These are phyloP conservation scores for Craterostigma plantagineum DNA, from an alignment of 257 asterid species.

Conservation along the genomic window DNA sequence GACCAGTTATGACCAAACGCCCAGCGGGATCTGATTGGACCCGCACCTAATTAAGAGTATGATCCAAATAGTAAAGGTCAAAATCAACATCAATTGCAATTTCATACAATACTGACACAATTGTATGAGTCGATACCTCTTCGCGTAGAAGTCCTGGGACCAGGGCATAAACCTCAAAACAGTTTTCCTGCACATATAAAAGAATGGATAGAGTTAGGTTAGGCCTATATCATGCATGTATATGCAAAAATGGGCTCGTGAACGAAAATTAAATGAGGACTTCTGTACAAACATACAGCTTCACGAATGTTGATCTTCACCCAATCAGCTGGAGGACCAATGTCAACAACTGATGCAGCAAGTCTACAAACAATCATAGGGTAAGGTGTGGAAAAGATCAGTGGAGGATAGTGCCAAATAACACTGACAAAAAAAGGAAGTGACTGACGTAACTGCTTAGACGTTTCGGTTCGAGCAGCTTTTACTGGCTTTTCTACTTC, in stretches of 20 bases:
- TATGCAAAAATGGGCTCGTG: neutral
- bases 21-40: no score
- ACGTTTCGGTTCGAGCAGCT: neutral
- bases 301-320: neutral
- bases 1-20: no score
- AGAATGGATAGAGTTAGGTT: neutral
- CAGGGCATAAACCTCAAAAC: conserved; percentile 1
- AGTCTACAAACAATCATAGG: neutral
- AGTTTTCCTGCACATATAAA: neutral
- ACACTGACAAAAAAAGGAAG: neutral
- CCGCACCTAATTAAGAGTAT: no score
- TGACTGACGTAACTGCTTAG: neutral
- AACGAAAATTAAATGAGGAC: neutral
- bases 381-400: no score
- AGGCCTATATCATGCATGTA: neutral
- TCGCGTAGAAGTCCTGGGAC: conserved; percentile 1
- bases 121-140: neutral
- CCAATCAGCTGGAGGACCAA: conserved; percentile 1
- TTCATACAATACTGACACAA: no score
- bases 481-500: neutral
- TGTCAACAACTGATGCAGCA: neutral
- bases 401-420: no score
- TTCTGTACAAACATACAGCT: neutral
- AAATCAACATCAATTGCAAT: no score
- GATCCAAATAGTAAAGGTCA: no score